Evolutionary conservation across 768 basidiomycete species (phyloP).

Genomic region (Coprinopsis sp.): DNA sequence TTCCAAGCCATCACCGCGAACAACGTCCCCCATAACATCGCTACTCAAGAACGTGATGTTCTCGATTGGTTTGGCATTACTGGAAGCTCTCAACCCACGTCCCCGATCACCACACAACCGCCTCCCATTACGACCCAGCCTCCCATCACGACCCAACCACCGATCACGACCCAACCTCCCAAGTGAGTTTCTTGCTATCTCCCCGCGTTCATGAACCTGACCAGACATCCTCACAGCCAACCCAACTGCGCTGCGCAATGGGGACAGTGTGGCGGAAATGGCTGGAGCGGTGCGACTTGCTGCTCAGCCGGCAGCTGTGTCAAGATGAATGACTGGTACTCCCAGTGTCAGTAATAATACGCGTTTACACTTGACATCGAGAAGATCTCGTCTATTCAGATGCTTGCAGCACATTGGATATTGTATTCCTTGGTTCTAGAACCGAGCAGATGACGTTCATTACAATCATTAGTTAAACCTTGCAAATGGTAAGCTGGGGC

Average conservation of each 20-base stretch:
- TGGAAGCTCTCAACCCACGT: constrained; percentile 16
- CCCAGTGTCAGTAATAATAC: too few relatives aligned
- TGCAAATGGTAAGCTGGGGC: constrained; percentile 27
- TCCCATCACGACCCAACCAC: constrained; percentile 4
- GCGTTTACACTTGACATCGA: too few relatives aligned
- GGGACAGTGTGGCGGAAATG: too few relatives aligned
- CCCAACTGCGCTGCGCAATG: too few relatives aligned
- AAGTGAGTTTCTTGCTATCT: too few relatives aligned
- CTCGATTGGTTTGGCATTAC: constrained; percentile 46
- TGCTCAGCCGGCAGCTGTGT: too few relatives aligned
- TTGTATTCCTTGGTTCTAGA: background rate
- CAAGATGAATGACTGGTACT: too few relatives aligned
- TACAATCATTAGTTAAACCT: constrained; percentile 15
- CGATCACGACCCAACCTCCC: constrained; percentile 13
- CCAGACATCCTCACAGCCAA: too few relatives aligned
- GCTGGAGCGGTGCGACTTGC: too few relatives aligned
- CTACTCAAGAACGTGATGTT: constrained; percentile 41
- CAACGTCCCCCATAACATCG: constrained; percentile 50
- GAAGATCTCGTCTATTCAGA: too few relatives aligned
- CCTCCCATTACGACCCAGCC: constrained; percentile 14
- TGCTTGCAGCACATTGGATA: too few relatives aligned
- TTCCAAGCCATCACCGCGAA: constrained; percentile 45
- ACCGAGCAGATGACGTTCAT: background rate
- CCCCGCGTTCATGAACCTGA: too few relatives aligned
- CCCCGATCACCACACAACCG: constrained; percentile 15